Evolutionary conservation across 345 rosid genomes (phyloP), one percentile per base, ranked within the genome.

Genomic region (Geranium brycei): DNA sequence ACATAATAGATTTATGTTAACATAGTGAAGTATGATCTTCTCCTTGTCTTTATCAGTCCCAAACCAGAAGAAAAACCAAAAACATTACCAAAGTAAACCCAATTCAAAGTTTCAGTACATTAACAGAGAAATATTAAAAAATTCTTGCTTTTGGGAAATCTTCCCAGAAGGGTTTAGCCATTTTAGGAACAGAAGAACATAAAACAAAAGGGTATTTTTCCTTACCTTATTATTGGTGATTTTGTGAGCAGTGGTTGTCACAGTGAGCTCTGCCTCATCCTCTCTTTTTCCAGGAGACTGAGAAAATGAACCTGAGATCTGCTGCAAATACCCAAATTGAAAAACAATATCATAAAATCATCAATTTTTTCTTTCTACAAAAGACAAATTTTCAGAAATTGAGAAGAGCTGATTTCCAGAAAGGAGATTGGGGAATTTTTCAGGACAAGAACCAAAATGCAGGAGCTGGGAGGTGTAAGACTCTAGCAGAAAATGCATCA

Each of bases 251-350:
- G 64, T 72, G 73, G 69, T 62, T 62, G 57, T 69, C 71, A 66
- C 53, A 62, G 61, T 66, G 64, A 80, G 59, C 38, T 81, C 80
- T 65, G 75, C 68, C 69, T 72, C 80, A 30, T 59, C 73, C 64
- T 60, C 74, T 40, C 79, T 66, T 58, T 65, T 77, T 64, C 69
- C 19, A 18, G 81, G 72, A 64, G 79, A 70, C 75, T 59, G 17
- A 57, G 82, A 23, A 30, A 71, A 31, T 17, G 80, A 80, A 57
- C 61, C 75, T 59, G 76, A 75, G 73, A 78, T 76, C 90, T 81
- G 80, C 69, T 47, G 53, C 53, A 47, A 47, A 8, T 47, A 13
- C 53, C 53, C 53, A 47, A 40, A 59, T 60, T 17, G 19, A 13
- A 35, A 0, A 40, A 69, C 28, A 63, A 16, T 19, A 66, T 31